Conservation (phyloP, 495 filamentous ascomycete species). For the Talaromyces liani region DNA sequence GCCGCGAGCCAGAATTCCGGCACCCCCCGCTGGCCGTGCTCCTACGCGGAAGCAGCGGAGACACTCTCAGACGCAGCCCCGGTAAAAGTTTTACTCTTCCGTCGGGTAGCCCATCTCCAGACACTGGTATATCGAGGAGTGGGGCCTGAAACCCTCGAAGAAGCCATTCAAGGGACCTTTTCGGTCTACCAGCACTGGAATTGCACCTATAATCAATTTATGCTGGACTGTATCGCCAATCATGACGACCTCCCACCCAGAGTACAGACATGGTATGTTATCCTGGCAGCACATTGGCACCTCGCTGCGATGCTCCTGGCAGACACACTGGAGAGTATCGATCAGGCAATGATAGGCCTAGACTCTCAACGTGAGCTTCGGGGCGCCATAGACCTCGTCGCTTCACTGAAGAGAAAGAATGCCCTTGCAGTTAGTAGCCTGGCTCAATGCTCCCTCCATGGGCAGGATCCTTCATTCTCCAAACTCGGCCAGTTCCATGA, state of each 20-base stretch:
- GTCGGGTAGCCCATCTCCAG: constrained; percentile 36
- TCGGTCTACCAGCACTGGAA: constrained; percentile 37
- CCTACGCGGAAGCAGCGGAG: constrained; percentile 29
- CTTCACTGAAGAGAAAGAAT: constrained; percentile 22
- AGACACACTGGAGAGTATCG: constrained; percentile 34
- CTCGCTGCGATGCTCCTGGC: constrained; percentile 35
- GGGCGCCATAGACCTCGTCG: constrained; percentile 16
- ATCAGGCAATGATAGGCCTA: constrained; percentile 17
- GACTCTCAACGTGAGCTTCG: constrained; percentile 20
- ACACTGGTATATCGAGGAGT: constrained; percentile 24
- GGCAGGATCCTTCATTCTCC: constrained; percentile 4
- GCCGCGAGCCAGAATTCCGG: constrained; percentile 2
- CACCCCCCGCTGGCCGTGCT: constrained; percentile 33
- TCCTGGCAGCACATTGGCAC: constrained; percentile 40
- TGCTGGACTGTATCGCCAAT: constrained; percentile 31
- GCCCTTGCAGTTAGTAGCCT: constrained; percentile 29
- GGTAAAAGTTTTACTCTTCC: constrained; percentile 42
- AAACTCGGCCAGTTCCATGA: constrained; percentile 15
- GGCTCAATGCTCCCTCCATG: constrained; percentile 23
- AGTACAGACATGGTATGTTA: constrained; percentile 42
- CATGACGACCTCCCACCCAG: constrained; percentile 30
- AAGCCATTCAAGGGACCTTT: constrained; percentile 25
- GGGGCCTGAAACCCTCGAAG: constrained; percentile 21
- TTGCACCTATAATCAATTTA: constrained; percentile 30
- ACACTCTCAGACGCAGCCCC: constrained; percentile 35